Evolutionary conservation across 2,329 filamentous ascomycete species (phyloP).

Genomic region (Ascosphaera pollenicola): DNA sequence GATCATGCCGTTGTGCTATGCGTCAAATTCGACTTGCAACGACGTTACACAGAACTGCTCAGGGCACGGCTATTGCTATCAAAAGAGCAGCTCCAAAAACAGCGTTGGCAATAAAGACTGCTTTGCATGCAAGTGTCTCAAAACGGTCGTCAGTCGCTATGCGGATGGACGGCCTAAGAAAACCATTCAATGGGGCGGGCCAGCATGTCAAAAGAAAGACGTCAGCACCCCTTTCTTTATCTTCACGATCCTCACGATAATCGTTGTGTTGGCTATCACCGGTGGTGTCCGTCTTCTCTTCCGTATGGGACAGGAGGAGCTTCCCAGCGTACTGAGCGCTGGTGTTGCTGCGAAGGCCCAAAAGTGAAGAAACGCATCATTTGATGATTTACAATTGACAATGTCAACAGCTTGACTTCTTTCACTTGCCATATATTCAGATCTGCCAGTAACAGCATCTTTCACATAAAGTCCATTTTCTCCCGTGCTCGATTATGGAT

Average conservation of each 20-base stretch:
- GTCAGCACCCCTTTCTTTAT: conserved; percentile 78
- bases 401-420: too few species aligned
- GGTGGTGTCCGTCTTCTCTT: conserved; percentile 61
- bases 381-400: too few species aligned
- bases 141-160: conserved; percentile 28
- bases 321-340: conserved; percentile 89
- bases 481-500: too few species aligned
- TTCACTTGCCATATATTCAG: background rate
- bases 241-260: conserved; percentile 50
- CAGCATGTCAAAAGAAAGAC: conserved; percentile 78
- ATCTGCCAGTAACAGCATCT: too few species aligned
- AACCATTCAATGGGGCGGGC: conserved; percentile 59
- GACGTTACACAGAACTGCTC: conserved; percentile 57
- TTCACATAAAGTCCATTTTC: too few species aligned
- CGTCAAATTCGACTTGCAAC: conserved; percentile 43
- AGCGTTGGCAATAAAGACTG: conserved; percentile 30
- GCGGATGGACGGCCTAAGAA: conserved; percentile 30
- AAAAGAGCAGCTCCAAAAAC: conserved; percentile 33
- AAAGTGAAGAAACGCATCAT: conserved; percentile 14
- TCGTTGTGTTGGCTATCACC: conserved; percentile 43
- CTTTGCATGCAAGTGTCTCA: conserved; percentile 56
- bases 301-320: conserved; percentile 62
- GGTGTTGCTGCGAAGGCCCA: conserved; percentile 51
- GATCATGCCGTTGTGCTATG: conserved; percentile 53
- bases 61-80: conserved; percentile 54